Conservation (phyloP, 148 eudicot species). For the Mesembryanthemum crystallinum region DNA sequence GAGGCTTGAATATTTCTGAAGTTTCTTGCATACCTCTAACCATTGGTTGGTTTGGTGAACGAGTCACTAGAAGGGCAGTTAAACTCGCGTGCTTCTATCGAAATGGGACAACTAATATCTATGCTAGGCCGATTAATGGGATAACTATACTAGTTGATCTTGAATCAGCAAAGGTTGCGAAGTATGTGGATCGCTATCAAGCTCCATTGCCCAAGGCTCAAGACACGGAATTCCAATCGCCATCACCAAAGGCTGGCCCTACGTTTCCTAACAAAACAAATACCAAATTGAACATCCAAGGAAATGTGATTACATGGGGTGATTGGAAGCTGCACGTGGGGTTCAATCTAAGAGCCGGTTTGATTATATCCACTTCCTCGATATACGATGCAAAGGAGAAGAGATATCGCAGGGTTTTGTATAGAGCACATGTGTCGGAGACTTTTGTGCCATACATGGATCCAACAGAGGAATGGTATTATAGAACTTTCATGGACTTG, state of each 20-base stretch:
- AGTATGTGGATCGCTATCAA: constrained; percentile 39
- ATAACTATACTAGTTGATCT: constrained; percentile 53
- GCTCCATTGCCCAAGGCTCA: constrained; percentile 54
- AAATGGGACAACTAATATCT: constrained; percentile 59
- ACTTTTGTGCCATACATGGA: constrained; percentile 94
- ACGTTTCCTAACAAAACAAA: constrained; percentile 29
- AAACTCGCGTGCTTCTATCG: constrained; percentile 65
- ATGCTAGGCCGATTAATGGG: constrained; percentile 73
- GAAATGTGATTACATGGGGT: constrained; percentile 60
- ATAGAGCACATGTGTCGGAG: constrained; percentile 79
- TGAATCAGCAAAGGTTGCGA: constrained; percentile 39
- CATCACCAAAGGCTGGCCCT: constrained; percentile 29
- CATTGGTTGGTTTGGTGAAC: constrained; percentile 78
- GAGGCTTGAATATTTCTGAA: constrained; percentile 66
- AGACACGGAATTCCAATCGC: constrained; percentile 50
- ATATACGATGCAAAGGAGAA: constrained; percentile 40
- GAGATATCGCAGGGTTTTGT: constrained; percentile 50
- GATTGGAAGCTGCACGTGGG: constrained; percentile 75
- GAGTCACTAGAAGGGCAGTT: constrained; percentile 40
- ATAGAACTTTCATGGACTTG: constrained; percentile 66
- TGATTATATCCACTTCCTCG: constrained; percentile 69
- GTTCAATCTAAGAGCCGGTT: constrained; percentile 65
- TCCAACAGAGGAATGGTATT: constrained; percentile 75
- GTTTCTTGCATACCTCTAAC: constrained; percentile 73
- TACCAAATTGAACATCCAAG: constrained; percentile 30